Percentiles rank a stretch among this genome's conserved stretches.
Conservation (phyloP, 176 grass and related monocot genomes). For the Secale cereale region DNA sequence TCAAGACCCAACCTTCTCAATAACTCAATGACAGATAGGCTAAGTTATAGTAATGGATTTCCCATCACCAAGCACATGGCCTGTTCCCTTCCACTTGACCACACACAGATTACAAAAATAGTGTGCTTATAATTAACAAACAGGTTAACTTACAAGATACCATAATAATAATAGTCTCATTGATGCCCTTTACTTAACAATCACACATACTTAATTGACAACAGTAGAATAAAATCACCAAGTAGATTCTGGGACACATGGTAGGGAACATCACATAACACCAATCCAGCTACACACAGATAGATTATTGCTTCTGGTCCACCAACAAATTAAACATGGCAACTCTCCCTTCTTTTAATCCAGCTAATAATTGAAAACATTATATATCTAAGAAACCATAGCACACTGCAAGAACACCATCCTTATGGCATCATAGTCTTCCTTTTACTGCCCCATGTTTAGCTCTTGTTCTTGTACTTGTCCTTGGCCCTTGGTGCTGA, state of each 20-base stretch:
- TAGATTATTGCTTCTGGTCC: constrained; percentile 75
- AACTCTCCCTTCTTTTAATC: constrained; percentile 55
- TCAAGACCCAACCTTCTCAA: constrained; percentile 45
- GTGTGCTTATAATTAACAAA: constrained; percentile 52
- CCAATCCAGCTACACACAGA: constrained; percentile 64
- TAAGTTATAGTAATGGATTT: constrained; percentile 60
- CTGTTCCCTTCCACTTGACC: constrained; percentile 68
- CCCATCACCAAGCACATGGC: constrained; percentile 82
- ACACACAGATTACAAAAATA: constrained; percentile 52
- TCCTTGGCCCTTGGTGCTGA: constrained; percentile 92
- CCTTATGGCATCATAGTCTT: constrained; percentile 40
- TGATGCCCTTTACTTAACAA: constrained; percentile 56
- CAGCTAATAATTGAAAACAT: constrained; percentile 55
- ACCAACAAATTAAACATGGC: constrained; percentile 59
- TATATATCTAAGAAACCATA: constrained; percentile 64
- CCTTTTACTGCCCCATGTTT: constrained; percentile 50
- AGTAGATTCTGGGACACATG: constrained; percentile 64
- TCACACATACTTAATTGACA: constrained; percentile 60
- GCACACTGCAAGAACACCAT: constrained; percentile 58
- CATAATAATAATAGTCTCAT: constrained; percentile 71
- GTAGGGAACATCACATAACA: constrained; percentile 73
- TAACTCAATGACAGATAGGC: constrained; percentile 66
- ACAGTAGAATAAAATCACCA: constrained; percentile 73
- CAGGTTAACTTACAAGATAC: constrained; percentile 56
- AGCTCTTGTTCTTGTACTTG: constrained; percentile 84